Base-by-base conservation (phyloP, 768 basidiomycete genomes). In the Boletellus emodensis region DNA sequence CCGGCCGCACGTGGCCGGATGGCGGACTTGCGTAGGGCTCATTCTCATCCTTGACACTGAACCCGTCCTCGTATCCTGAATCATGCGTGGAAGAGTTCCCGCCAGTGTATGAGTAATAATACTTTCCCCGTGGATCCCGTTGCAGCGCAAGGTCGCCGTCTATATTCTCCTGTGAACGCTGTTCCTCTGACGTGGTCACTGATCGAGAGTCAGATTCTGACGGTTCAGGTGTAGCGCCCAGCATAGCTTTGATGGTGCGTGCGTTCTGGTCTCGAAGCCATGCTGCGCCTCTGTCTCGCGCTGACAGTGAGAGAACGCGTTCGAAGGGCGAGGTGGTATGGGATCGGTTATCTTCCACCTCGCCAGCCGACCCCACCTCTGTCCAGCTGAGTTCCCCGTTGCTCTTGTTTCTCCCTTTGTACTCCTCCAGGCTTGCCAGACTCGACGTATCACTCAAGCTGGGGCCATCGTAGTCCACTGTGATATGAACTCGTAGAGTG, bases 371-470 rank as follows among this genome's bases (percentile, higher is more conserved):
- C 1, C 73, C 72, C 11, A 73, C 75, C 40, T 85, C 74, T 1
- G 82, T 80, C 66, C 66, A 67, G 34, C 54, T 64, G 41, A 67
- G 55, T 10, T 67, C 66, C 32, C 72, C 70, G 45, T 79, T 78
- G 58, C 84, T 84, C 48, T 73, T 76, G 57, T 84, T 85, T 39
- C 77, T 72, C 40, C 74, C 72, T 54, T 69, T 72, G 70, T 83
- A 84, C 56, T 90, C 87, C 38, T 94, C 88, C 62, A 85, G 60
- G 63, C 90, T 91, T 18, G 79, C 80, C 15, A 94, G 70, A 9
- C 91, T 94, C 10, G 82, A 83, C 2, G 92, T 90, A 57, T 96
- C 94, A 9, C 90, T 93, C 50, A 96, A 75, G 68, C 87, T 90
- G 13, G 87, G 91, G 0, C 91, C 91, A 65, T 96, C 94, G 59